Percentiles rank a stretch among this genome's conserved stretches.
These are phyloP conservation scores for Lablab purpureus DNA, from an alignment of 306 rosid species.

Conservation along the genomic window DNA sequence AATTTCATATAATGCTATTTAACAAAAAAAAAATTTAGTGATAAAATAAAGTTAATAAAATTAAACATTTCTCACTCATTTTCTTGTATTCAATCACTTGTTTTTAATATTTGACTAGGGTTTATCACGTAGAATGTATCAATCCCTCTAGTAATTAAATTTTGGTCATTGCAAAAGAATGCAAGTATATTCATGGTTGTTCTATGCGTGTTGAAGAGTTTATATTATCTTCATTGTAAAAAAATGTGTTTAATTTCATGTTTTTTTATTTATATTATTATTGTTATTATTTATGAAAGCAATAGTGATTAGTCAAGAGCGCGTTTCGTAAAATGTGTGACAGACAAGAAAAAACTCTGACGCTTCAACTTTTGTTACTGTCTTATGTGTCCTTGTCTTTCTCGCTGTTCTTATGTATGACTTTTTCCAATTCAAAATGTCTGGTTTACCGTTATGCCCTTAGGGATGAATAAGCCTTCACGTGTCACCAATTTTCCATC, in stretches of 20 bases:
- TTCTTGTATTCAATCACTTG: not conserved
- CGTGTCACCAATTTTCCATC: not conserved
- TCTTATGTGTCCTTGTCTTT: not conserved
- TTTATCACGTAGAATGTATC: not conserved
- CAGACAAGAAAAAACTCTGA: not conserved
- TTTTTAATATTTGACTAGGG: not conserved
- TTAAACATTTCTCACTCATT: too few relatives aligned
- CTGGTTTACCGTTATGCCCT: not conserved
- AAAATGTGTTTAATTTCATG: not conserved
- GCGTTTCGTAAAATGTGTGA: not conserved
- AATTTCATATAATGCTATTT: too few relatives aligned
- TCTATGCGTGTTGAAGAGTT: not conserved
- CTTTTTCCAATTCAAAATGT: not conserved
- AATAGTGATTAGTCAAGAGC: constrained; percentile 16
- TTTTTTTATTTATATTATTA: not conserved
- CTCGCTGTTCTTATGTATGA: not conserved
- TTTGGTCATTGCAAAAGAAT: not conserved
- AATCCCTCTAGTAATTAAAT: not conserved
- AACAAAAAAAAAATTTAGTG: too few relatives aligned
- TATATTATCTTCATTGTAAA: not conserved
- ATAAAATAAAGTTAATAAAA: too few relatives aligned
- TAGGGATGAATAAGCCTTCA: too few relatives aligned
- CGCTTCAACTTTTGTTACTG: not conserved
- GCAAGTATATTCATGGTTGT: not conserved
- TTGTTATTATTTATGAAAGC: not conserved